Conservation (phyloP, 306 rosid genomes). For the Pueraria montana region DNA sequence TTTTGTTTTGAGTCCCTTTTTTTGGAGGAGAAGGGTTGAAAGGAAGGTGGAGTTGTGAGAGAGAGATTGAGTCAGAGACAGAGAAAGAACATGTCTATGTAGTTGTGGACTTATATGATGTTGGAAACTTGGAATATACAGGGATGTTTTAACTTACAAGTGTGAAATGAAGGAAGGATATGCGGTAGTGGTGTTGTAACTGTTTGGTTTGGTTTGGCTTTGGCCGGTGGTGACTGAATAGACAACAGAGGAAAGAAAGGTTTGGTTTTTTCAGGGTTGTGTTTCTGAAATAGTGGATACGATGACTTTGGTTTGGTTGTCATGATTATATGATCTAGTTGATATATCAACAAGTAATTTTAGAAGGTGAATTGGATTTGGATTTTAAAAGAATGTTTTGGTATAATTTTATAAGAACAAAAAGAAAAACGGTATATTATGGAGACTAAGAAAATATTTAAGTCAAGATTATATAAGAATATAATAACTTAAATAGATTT, state of each 20-base stretch:
- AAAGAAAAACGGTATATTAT: too few species aligned
- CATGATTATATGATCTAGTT: neutral
- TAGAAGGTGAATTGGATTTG: too few species aligned
- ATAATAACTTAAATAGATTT: too few species aligned
- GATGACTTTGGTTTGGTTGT: neutral
- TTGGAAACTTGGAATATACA: too few species aligned
- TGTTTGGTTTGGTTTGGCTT: slow-evolving; percentile 13
- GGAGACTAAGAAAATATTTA: too few species aligned
- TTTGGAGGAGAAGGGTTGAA: neutral
- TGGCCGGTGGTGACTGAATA: neutral
- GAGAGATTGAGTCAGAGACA: neutral
- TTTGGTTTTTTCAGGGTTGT: neutral
- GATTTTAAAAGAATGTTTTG: too few species aligned
- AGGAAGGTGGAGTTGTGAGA: neutral
- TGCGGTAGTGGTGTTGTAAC: slow-evolving; percentile 10
- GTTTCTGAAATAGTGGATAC: neutral
- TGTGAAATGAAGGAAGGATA: neutral
- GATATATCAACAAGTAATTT: too few species aligned
- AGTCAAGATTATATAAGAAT: too few species aligned
- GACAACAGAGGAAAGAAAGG: neutral
- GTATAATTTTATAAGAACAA: too few species aligned
- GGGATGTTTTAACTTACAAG: neutral
- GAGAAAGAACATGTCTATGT: neutral
- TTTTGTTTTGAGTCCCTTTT: slow-evolving; percentile 11
- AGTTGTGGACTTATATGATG: neutral